Evolutionary conservation across 208 protist species (phyloP).

Genomic region (Herpetomonas muscarum): DNA sequence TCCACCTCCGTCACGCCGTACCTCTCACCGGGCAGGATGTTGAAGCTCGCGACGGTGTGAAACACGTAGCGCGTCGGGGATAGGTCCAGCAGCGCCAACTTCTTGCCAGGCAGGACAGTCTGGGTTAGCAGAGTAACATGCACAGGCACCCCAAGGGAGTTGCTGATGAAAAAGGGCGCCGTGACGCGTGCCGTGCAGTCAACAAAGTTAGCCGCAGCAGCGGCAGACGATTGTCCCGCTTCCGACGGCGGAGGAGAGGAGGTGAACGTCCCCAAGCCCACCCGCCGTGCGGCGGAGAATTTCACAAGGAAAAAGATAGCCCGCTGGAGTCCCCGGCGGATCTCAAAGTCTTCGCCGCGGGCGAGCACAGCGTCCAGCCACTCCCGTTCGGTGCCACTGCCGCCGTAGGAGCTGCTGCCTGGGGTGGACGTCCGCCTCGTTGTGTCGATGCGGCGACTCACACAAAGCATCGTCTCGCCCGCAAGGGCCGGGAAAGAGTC

Average conservation of each 20-base stretch:
- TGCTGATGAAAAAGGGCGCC: conserved; percentile 34
- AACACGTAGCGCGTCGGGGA: conserved; percentile 26
- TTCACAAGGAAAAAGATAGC: conserved; percentile 48
- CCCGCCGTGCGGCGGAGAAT: conserved; percentile 6
- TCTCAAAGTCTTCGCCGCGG: conserved; percentile 24
- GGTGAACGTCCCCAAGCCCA: conserved; percentile 12
- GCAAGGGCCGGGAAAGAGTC: conserved; percentile 47
- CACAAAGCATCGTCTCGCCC: conserved; percentile 42
- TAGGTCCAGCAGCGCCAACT: conserved; percentile 25
- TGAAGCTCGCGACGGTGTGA: conserved; percentile 28
- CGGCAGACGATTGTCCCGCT: no score
- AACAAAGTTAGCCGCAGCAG: conserved; percentile 16
- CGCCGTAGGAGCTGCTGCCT: not conserved
- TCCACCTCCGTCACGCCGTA: conserved; percentile 57
- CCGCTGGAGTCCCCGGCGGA: conserved; percentile 13
- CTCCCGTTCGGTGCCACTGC: not conserved
- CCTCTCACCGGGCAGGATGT: conserved; percentile 18
- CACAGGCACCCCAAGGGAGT: conserved; percentile 52
- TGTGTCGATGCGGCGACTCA: conserved; percentile 15
- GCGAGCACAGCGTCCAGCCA: conserved; percentile 15
- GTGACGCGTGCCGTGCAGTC: conserved; percentile 39
- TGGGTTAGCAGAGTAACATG: conserved; percentile 40
- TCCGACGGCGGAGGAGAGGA: conserved; percentile 1
- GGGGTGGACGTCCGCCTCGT: no score
- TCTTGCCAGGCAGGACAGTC: conserved; percentile 14